Evolutionary conservation across 202 grass and related monocot genomes (phyloP).

Genomic region (Cymbopogon flexuosus): DNA sequence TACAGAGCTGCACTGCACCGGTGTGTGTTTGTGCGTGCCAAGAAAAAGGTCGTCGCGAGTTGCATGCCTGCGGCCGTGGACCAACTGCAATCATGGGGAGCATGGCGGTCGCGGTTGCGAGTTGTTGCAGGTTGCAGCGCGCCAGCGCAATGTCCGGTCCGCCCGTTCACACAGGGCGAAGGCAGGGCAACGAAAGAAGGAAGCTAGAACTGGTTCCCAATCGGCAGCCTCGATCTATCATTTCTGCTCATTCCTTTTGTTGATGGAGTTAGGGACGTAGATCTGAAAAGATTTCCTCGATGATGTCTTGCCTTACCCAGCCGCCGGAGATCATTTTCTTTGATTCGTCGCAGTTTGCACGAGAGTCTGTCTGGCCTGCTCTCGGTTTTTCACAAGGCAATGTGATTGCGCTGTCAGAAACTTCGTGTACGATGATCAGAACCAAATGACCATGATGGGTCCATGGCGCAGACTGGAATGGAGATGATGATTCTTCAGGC

Average conservation of each 20-base stretch:
- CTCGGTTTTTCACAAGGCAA: not conserved
- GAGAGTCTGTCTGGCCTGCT: not conserved
- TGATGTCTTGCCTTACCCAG: not conserved
- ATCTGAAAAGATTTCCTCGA: not conserved
- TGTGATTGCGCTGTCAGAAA: slow-evolving; percentile 9
- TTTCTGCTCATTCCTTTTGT: not conserved
- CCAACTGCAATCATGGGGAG: not conserved
- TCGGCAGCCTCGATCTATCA: too few relatives aligned
- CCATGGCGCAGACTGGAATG: too few relatives aligned
- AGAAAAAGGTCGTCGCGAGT: not conserved
- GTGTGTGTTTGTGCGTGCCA: not conserved
- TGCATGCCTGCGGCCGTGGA: not conserved
- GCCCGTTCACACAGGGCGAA: too few relatives aligned
- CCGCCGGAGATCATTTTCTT: not conserved
- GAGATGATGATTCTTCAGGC: not conserved
- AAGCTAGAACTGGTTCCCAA: too few relatives aligned
- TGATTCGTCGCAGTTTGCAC: not conserved
- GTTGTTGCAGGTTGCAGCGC: too few relatives aligned
- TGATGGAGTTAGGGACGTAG: not conserved
- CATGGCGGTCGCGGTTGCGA: not conserved
- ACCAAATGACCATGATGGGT: not conserved
- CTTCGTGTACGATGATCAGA: not conserved
- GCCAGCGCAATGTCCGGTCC: too few relatives aligned
- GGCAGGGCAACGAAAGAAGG: too few relatives aligned
- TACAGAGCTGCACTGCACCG: slow-evolving; percentile 35